A percentile compares a stretch with the other conserved stretches of the same genome.
phyloP scores from a whole-genome alignment of 1,284 basidiomycete species.

The Psilocybe mexicana region DNA sequence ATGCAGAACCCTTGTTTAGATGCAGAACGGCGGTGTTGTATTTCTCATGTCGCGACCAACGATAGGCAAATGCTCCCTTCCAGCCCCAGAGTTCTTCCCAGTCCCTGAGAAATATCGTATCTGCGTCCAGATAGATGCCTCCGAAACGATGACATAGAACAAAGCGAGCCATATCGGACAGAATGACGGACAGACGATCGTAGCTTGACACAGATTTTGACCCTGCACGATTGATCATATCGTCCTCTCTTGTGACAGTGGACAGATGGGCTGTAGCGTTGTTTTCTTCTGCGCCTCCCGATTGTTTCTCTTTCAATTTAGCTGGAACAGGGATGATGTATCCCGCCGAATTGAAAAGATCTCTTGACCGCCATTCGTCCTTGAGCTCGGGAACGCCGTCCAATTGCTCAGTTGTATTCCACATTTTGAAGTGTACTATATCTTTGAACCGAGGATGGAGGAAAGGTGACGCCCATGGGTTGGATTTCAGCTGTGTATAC shows the following conservation, averaged over 20 bases:
- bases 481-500: slow-evolving; percentile 67
- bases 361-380: slow-evolving; percentile 71
- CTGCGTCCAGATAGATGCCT: slow-evolving; percentile 86
- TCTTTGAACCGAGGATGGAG: slow-evolving; percentile 79
- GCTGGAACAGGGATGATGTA: slow-evolving; percentile 53
- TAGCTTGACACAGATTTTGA: slow-evolving; percentile 75
- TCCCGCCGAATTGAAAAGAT: slow-evolving; percentile 78
- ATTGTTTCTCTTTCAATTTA: slow-evolving; percentile 32
- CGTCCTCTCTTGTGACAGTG: slow-evolving; percentile 39
- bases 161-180: slow-evolving; percentile 88
- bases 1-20: slow-evolving; percentile 78
- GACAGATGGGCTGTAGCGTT: slow-evolving; percentile 17
- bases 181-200: slow-evolving; percentile 78
- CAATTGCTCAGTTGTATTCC: slow-evolving; percentile 89
- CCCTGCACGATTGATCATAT: slow-evolving; percentile 73
- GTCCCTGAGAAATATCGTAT: slow-evolving; percentile 85
- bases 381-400: slow-evolving; percentile 78
- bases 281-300: slow-evolving; percentile 5
- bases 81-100: slow-evolving; percentile 92
- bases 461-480: slow-evolving; percentile 86
- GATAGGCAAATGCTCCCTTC: slow-evolving; percentile 85
- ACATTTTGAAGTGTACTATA: slow-evolving; percentile 82
- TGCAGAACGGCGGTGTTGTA: slow-evolving; percentile 89
- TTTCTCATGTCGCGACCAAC: slow-evolving; percentile 79
- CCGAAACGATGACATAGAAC: slow-evolving; percentile 85